Conservation (phyloP, 2,329 filamentous ascomycete genomes). For the Monosporascus cannonballus region DNA sequence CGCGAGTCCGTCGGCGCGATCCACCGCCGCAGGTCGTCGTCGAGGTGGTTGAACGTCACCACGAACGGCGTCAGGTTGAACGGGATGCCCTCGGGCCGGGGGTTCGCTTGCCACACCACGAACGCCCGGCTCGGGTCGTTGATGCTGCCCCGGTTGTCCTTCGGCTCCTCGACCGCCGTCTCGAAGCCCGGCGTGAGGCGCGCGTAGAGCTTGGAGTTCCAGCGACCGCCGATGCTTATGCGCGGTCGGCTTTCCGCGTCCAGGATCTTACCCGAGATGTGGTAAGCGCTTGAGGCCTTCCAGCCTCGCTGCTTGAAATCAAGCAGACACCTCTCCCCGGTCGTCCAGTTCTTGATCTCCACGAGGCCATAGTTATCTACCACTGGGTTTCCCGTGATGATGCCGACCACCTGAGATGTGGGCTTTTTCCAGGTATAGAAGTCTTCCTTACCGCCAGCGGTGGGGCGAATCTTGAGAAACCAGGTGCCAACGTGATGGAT, state of each 20-base stretch:
- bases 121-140: conserved; percentile 70
- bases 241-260: conserved; percentile 73
- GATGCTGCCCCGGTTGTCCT: conserved; percentile 46
- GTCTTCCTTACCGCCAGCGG: conserved; percentile 69
- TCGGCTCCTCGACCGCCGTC: conserved; percentile 57
- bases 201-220: conserved; percentile 97
- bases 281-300: conserved; percentile 89
- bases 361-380: conserved; percentile 98
- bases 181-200: conserved; percentile 89
- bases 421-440: conserved; percentile 99
- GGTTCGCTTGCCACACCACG: conserved; percentile 86
- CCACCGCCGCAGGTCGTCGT: conserved; percentile 70
- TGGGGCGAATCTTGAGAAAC: conserved; percentile 82
- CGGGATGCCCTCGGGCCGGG: conserved; percentile 74
- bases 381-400: conserved; percentile 91
- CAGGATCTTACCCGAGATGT: conserved; percentile 79
- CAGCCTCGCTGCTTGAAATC: conserved; percentile 95
- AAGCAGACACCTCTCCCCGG: conserved; percentile 79
- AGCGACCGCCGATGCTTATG: conserved; percentile 86
- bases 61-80: conserved; percentile 98
- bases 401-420: conserved; percentile 93
- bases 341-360: conserved; percentile 97
- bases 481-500: conserved; percentile 95
- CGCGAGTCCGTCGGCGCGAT: conserved; percentile 90
- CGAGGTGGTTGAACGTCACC: conserved; percentile 85